These are phyloP conservation scores for Inga oerstediana DNA, from an alignment of 306 rosid species.

Conservation along the genomic window DNA sequence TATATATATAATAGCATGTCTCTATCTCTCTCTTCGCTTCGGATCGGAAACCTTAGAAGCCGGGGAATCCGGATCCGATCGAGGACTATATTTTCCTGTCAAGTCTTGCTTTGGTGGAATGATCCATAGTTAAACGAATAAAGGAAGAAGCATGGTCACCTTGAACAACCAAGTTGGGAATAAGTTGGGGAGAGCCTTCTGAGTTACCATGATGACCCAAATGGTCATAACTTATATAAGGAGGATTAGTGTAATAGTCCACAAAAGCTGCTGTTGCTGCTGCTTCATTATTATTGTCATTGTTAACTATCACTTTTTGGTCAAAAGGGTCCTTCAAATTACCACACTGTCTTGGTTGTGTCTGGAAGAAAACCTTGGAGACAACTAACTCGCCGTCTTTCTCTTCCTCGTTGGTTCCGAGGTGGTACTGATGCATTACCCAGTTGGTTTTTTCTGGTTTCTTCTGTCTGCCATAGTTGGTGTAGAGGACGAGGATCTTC, in stretches of 20 bases:
- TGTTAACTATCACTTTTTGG: slow-evolving; percentile 9
- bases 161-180: slow-evolving; percentile 65
- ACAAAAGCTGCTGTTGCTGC: slow-evolving; percentile 35
- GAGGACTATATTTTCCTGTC: not conserved
- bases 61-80: not conserved
- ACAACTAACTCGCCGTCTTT: slow-evolving; percentile 81
- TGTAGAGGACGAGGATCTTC: slow-evolving; percentile 85
- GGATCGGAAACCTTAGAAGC: not conserved
- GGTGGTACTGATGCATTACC: slow-evolving; percentile 96
- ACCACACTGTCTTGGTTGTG: slow-evolving; percentile 77
- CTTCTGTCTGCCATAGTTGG: slow-evolving; percentile 77
- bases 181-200: slow-evolving; percentile 60
- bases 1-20: not conserved
- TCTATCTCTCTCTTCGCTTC: not conserved
- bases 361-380: slow-evolving; percentile 88
- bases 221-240: slow-evolving; percentile 53
- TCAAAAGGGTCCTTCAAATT: slow-evolving; percentile 49
- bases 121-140: slow-evolving; percentile 43
- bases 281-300: not conserved
- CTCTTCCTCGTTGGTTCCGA: slow-evolving; percentile 81
- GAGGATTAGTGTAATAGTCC: slow-evolving; percentile 46
- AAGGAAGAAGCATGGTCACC: slow-evolving; percentile 64
- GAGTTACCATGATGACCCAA: slow-evolving; percentile 35
- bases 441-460: slow-evolving; percentile 89
- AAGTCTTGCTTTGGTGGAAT: not conserved